Conservation (phyloP, 2,329 filamentous ascomycete species). For the Fusarium redolens region DNA sequence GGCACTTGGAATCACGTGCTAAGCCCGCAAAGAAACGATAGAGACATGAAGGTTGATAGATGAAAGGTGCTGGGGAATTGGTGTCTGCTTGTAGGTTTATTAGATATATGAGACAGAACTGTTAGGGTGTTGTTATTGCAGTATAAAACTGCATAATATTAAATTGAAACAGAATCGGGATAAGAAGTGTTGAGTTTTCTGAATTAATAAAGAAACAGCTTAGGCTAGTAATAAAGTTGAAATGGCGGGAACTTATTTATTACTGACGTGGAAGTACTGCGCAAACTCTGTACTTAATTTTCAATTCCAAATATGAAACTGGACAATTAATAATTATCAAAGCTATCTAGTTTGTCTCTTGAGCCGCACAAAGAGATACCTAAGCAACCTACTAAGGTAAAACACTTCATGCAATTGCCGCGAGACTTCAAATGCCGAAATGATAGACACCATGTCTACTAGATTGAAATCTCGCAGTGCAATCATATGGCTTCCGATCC, state of each 20-base stretch:
- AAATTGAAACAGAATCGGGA: background rate
- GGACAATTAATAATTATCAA: background rate
- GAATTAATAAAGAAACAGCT: background rate
- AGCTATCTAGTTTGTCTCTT: background rate
- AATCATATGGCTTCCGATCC: background rate
- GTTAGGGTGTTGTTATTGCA: background rate
- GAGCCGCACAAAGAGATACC: background rate
- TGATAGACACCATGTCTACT: background rate
- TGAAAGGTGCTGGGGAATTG: background rate
- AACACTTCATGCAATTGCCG: background rate
- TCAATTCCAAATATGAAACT: background rate
- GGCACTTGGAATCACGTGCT: background rate
- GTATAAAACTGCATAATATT: background rate
- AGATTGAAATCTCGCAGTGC: background rate
- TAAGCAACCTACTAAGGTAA: background rate
- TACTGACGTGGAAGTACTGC: background rate
- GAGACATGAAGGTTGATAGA: background rate
- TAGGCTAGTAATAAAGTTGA: background rate
- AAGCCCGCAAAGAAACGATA: background rate
- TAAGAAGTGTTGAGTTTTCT: background rate
- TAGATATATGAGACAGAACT: background rate
- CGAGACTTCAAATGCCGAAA: conserved; percentile 4
- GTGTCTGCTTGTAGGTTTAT: background rate
- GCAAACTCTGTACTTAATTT: too few species aligned
- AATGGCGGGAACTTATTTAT: background rate